These are phyloP conservation scores for Yarrowia galli DNA, from an alignment of 1,139 yeast genomes.

Conservation along the genomic window DNA sequence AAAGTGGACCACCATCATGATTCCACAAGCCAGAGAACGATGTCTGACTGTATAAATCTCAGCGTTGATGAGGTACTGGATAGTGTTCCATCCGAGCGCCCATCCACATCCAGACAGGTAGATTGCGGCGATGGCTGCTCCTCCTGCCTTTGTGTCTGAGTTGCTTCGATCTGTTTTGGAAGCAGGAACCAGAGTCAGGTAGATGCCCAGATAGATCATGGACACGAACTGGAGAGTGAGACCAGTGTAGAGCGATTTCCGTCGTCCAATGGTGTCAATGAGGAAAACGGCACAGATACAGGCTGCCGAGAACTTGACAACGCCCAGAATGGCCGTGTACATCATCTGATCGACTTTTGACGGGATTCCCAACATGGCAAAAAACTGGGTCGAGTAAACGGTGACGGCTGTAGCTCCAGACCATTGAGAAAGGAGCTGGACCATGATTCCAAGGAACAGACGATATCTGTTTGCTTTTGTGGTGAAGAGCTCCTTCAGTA, in stretches of 20 bases:
- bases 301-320: background rate
- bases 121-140: background rate
- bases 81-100: background rate
- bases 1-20: background rate
- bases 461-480: background rate
- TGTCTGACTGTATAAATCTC: background rate
- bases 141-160: background rate
- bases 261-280: background rate
- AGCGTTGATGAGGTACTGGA: constrained; percentile 1
- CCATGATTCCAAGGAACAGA: background rate
- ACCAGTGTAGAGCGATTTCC: background rate
- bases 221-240: background rate
- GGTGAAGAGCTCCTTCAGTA: background rate
- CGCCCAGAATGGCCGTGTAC: background rate
- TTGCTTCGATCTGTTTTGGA: background rate
- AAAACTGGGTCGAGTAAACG: background rate
- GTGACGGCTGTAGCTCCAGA: background rate
- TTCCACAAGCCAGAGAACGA: background rate
- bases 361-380: background rate
- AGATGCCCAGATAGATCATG: background rate
- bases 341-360: constrained; percentile 1
- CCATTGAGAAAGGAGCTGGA: background rate
- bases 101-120: background rate
- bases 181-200: background rate
- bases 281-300: background rate